Evolutionary conservation across 345 rosid species (phyloP).

Genomic region (Boechera retrofracta): DNA sequence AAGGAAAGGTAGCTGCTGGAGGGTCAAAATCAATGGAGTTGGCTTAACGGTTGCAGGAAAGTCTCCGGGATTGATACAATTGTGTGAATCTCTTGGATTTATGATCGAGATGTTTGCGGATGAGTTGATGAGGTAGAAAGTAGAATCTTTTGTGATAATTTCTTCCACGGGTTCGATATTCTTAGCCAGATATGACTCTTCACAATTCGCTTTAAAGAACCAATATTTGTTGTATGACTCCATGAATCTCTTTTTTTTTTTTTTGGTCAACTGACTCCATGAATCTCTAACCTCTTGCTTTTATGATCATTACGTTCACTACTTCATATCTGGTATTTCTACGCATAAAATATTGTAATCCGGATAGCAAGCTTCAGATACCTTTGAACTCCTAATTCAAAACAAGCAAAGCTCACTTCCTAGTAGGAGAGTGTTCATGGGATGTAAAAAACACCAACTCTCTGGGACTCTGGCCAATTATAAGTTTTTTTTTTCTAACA

Average conservation of each 20-base stretch:
- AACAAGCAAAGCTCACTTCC: too few species aligned
- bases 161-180: slow-evolving; percentile 34
- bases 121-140: slow-evolving; percentile 32
- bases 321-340: not conserved
- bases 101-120: slow-evolving; percentile 6
- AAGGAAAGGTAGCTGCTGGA: slow-evolving; percentile 17
- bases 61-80: not conserved
- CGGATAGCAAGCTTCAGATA: not conserved
- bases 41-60: slow-evolving; percentile 23
- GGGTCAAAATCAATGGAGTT: slow-evolving; percentile 6
- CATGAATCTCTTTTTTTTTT: not conserved
- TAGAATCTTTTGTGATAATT: slow-evolving; percentile 36
- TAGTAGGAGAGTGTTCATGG: too few species aligned
- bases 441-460: too few species aligned
- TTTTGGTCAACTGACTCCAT: not conserved
- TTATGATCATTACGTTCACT: not conserved
- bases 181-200: slow-evolving; percentile 26
- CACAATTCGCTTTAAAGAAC: slow-evolving; percentile 1
- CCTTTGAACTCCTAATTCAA: not conserved
- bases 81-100: slow-evolving; percentile 13
- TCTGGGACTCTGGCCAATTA: too few species aligned
- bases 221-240: slow-evolving; percentile 30
- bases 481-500: too few species aligned
- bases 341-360: not conserved
- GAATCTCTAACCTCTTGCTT: slow-evolving; percentile 27